phyloP scores from a whole-genome alignment of 345 rosid species.

The Pseudoturritis turrita region DNA sequence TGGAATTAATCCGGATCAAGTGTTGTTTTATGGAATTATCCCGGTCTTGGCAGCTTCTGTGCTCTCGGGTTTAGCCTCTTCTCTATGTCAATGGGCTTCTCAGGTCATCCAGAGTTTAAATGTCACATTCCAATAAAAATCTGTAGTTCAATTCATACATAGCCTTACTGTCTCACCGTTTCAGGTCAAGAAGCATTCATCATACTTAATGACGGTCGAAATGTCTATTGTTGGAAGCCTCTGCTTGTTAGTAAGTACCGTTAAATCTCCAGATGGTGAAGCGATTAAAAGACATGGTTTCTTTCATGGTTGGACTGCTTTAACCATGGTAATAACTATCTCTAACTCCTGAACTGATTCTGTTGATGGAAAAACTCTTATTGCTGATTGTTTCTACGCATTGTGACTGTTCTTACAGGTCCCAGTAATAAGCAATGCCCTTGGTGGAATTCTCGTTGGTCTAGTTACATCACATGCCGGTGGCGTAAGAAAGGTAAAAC shows the following conservation, averaged over 20 bases:
- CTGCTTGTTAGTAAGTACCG: conserved; percentile 73
- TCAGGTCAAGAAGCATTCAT: conserved; percentile 91
- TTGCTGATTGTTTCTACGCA: background rate
- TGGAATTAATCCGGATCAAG: conserved; percentile 49
- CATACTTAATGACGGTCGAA: conserved; percentile 95
- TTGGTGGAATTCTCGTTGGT: conserved; percentile 97
- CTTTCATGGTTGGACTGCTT: conserved; percentile 93
- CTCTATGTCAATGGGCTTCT: conserved; percentile 96
- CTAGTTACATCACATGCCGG: conserved; percentile 92
- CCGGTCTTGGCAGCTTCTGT: conserved; percentile 95
- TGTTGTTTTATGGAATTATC: conserved; percentile 79
- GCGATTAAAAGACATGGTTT: conserved; percentile 74
- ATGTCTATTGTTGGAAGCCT: conserved; percentile 96
- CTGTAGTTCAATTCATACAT: background rate
- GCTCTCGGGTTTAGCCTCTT: conserved; percentile 94
- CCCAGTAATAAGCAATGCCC: conserved; percentile 74
- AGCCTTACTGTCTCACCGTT: conserved; percentile 5
- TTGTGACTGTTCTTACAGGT: conserved; percentile 41
- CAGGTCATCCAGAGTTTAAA: conserved; percentile 47
- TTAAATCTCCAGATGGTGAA: conserved; percentile 96
- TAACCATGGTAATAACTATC: conserved; percentile 42
- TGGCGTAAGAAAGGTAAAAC: conserved; percentile 87
- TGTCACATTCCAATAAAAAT: background rate
- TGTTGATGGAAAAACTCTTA: background rate
- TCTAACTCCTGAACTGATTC: background rate